Conservation (phyloP, 768 basidiomycete species). For the Pleurotus cornucopiae region DNA sequence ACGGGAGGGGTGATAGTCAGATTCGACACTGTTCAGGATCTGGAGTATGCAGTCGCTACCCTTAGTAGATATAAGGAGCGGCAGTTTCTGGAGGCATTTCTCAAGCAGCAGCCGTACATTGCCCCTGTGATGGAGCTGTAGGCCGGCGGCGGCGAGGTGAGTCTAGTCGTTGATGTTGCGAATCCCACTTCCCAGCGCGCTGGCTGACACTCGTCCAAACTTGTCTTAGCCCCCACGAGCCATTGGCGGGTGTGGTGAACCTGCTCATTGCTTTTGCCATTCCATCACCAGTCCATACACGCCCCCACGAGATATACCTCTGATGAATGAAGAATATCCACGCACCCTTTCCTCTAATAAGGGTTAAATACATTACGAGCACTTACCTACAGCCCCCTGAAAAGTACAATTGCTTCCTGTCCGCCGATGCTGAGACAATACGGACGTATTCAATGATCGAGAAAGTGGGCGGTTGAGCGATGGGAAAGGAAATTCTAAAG, state of each 20-base stretch:
- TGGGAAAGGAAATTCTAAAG: too few relatives aligned
- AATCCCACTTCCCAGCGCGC: not conserved
- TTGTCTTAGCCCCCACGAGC: too few relatives aligned
- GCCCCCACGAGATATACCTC: too few relatives aligned
- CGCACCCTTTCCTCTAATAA: too few relatives aligned
- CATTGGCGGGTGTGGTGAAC: not conserved
- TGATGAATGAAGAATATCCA: too few relatives aligned
- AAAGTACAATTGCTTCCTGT: too few relatives aligned
- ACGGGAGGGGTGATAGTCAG: constrained; percentile 3
- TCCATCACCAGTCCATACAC: not conserved
- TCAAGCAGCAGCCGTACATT: constrained; percentile 7
- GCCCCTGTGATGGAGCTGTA: constrained; percentile 5
- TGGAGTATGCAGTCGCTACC: not conserved
- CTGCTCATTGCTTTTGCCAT: not conserved
- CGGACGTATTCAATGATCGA: too few relatives aligned
- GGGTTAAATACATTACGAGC: too few relatives aligned
- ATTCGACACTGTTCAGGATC: constrained; percentile 1
- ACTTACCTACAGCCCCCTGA: too few relatives aligned
- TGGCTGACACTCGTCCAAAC: too few relatives aligned
- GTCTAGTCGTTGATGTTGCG: not conserved
- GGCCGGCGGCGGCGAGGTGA: not conserved
- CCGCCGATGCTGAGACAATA: too few relatives aligned
- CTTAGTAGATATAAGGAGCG: constrained; percentile 6
- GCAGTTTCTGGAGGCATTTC: constrained; percentile 5
- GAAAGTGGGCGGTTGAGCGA: too few relatives aligned